Evolutionary conservation across 495 filamentous ascomycete genomes (phyloP).

Genomic region (Acidomyces sp.): DNA sequence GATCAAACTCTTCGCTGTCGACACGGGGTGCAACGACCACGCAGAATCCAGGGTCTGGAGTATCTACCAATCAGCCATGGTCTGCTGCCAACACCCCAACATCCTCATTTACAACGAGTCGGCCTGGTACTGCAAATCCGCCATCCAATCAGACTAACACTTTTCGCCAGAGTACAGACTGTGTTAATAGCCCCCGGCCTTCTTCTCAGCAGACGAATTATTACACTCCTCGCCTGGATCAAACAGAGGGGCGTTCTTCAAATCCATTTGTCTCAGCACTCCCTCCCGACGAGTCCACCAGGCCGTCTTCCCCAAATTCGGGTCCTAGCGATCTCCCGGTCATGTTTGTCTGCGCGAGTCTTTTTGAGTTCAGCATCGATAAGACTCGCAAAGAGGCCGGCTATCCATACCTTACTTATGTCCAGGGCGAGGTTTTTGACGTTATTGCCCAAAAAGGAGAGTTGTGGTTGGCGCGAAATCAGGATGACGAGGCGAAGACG

Average conservation of each 20-base stretch:
- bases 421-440: slow-evolving; percentile 63
- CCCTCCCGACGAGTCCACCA: slow-evolving; percentile 12
- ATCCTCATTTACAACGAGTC: slow-evolving; percentile 11
- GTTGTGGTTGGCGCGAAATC: slow-evolving; percentile 93
- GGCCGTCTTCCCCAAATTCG: slow-evolving; percentile 18
- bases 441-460: slow-evolving; percentile 85
- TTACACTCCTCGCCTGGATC: slow-evolving; percentile 13
- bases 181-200: slow-evolving; percentile 2
- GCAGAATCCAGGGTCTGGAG: slow-evolving; percentile 3
- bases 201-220: slow-evolving; percentile 10
- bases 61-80: slow-evolving; percentile 9
- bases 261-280: slow-evolving; percentile 27
- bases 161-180: slow-evolving; percentile 2
- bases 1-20: slow-evolving; percentile 15
- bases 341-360: slow-evolving; percentile 80
- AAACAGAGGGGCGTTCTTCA: slow-evolving; percentile 15
- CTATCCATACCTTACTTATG: slow-evolving; percentile 91
- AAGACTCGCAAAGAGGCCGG: slow-evolving; percentile 83
- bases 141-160: not conserved
- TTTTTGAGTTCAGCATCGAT: slow-evolving; percentile 95
- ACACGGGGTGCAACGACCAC: not conserved
- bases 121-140: slow-evolving; percentile 13
- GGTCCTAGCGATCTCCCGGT: slow-evolving; percentile 35
- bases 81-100: slow-evolving; percentile 6
- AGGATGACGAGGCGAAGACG: slow-evolving; percentile 63